A percentile compares a stretch with the other conserved stretches of the same genome.
Evolutionary conservation across 306 rosid species (phyloP).

Genomic region (Lablab purpureus): DNA sequence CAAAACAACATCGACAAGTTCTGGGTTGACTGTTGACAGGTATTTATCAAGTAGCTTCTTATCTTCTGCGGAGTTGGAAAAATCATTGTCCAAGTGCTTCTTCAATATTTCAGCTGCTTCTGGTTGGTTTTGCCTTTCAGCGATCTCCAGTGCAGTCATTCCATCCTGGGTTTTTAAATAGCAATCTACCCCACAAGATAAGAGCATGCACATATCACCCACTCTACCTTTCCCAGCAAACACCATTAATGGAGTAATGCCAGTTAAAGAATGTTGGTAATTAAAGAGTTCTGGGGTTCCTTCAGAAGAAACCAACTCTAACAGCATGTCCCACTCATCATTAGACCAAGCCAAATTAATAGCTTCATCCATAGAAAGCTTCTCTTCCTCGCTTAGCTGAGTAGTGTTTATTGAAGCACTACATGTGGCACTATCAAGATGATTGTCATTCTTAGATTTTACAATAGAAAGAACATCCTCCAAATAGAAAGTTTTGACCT

Average conservation of each 20-base stretch:
- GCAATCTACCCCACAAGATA: slow-evolving; percentile 84
- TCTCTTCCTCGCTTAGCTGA: slow-evolving; percentile 69
- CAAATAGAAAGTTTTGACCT: slow-evolving; percentile 85
- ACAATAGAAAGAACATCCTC: slow-evolving; percentile 87
- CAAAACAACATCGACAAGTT: slow-evolving; percentile 72
- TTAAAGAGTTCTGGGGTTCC: slow-evolving; percentile 61
- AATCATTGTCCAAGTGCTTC: slow-evolving; percentile 58
- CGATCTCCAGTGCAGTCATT: slow-evolving; percentile 70
- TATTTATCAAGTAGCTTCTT: slow-evolving; percentile 63
- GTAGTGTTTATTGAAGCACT: slow-evolving; percentile 45
- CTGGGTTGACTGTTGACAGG: slow-evolving; percentile 65
- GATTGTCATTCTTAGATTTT: slow-evolving; percentile 58
- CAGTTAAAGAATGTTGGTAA: slow-evolving; percentile 84
- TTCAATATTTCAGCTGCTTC: slow-evolving; percentile 70
- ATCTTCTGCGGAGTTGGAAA: slow-evolving; percentile 60
- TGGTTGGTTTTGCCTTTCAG: slow-evolving; percentile 65
- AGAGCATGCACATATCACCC: slow-evolving; percentile 79
- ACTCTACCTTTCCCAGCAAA: slow-evolving; percentile 92
- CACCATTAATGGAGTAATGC: slow-evolving; percentile 86
- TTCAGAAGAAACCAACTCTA: slow-evolving; percentile 74
- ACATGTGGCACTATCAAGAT: slow-evolving; percentile 55
- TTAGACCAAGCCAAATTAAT: slow-evolving; percentile 82
- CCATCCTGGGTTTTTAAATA: slow-evolving; percentile 75
- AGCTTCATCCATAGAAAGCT: slow-evolving; percentile 82
- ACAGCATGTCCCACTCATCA: slow-evolving; percentile 79